Percentiles rank a stretch among this genome's conserved stretches.
Evolutionary conservation across 257 asterid genomes (phyloP).

Genomic region (Solanum sejunctum): DNA sequence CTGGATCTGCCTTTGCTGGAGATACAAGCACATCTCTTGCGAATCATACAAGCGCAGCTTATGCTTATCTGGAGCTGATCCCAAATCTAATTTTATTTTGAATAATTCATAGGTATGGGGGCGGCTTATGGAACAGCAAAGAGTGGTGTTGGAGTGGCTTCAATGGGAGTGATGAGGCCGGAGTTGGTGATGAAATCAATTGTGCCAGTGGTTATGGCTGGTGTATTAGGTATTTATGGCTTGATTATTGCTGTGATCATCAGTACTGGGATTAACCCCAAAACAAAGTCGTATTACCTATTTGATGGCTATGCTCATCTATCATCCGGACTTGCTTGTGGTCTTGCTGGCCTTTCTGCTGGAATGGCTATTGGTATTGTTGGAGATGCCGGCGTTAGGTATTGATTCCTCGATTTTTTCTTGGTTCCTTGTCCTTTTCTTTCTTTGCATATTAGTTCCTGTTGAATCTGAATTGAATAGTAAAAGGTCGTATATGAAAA

Average conservation of each 20-base stretch:
- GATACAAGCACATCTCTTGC: too few species aligned
- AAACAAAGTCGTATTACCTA: conserved; percentile 65
- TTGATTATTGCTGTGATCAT: conserved; percentile 77
- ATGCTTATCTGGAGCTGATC: neutral
- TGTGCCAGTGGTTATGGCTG: conserved; percentile 89
- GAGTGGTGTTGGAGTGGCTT: conserved; percentile 85
- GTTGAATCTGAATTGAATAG: neutral
- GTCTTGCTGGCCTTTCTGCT: conserved; percentile 77
- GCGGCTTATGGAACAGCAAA: conserved; percentile 83
- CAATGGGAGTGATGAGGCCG: conserved; percentile 88
- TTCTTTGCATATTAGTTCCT: neutral
- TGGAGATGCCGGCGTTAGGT: conserved; percentile 92
- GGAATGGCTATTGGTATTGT: conserved; percentile 88
- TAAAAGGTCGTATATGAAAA: neutral
- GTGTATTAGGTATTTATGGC: conserved; percentile 78
- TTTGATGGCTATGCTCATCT: conserved; percentile 87
- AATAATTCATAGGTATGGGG: conserved; percentile 47
- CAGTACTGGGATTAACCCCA: conserved; percentile 78
- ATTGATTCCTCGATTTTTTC: neutral
- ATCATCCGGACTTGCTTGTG: conserved; percentile 72
- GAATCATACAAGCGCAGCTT: neutral
- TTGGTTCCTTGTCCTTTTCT: neutral
- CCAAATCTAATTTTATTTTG: neutral
- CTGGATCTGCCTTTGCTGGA: neutral
- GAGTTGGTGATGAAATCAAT: conserved; percentile 83